Evolutionary conservation across 306 rosid species (phyloP).

Genomic region (Trichosanthes truncata): DNA sequence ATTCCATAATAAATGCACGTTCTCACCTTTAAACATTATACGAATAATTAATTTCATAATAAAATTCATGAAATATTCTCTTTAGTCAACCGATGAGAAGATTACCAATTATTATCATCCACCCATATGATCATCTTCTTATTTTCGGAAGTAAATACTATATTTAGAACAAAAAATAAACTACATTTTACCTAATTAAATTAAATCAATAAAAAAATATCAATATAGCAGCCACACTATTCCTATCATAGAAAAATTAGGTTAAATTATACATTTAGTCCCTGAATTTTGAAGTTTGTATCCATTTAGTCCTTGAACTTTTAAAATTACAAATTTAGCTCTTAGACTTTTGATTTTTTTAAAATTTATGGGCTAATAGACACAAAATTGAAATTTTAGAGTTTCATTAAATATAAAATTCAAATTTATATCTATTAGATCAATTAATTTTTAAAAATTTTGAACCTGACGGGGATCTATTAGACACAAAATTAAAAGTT

Average conservation of each 20-base stretch:
- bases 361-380: too few relatives aligned
- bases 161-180: background rate
- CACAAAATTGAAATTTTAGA: too few relatives aligned
- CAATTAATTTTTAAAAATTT: too few relatives aligned
- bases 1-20: slow-evolving; percentile 4
- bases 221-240: background rate
- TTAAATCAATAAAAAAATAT: background rate
- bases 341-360: too few relatives aligned
- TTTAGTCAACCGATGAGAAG: background rate
- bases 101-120: background rate
- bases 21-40: background rate
- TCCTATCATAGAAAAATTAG: background rate
- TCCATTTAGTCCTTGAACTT: too few relatives aligned
- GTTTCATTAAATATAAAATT: too few relatives aligned
- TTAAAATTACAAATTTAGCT: too few relatives aligned
- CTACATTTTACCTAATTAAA: background rate
- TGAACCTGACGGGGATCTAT: too few relatives aligned
- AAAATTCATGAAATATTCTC: background rate
- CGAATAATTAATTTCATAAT: background rate
- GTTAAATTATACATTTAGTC: too few relatives aligned
- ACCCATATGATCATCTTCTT: background rate
- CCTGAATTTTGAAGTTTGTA: too few relatives aligned
- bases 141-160: background rate
- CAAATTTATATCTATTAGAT: too few relatives aligned
- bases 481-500: too few relatives aligned